phyloP scores from a whole-genome alignment of 257 asterid genomes.

The Datura wrightii region DNA sequence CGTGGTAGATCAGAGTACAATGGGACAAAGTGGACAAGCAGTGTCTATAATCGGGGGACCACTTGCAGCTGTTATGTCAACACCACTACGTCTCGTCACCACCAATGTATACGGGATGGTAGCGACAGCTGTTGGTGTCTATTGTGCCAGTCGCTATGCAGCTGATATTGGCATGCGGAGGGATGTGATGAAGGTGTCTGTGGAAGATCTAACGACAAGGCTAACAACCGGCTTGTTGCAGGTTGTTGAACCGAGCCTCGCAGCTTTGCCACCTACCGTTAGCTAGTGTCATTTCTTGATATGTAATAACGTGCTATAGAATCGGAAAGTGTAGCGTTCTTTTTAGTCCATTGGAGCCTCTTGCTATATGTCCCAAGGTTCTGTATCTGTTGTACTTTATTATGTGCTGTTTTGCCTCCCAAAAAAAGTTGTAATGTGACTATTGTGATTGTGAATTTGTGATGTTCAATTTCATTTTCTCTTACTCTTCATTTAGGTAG shows the following conservation, averaged over 20 bases:
- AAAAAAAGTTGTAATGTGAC: not conserved
- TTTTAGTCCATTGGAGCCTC: not conserved
- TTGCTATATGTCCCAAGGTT: not conserved
- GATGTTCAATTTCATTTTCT: not conserved
- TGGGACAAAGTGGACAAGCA: slow-evolving; percentile 97
- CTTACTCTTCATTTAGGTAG: not conserved
- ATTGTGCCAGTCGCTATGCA: slow-evolving; percentile 86
- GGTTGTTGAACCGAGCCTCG: slow-evolving; percentile 55
- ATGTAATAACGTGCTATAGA: not conserved
- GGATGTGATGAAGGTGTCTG: slow-evolving; percentile 71
- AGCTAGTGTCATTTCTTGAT: slow-evolving; percentile 34
- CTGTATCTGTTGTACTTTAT: not conserved
- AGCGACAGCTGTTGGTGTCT: slow-evolving; percentile 75
- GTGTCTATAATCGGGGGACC: slow-evolving; percentile 87
- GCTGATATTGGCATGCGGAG: slow-evolving; percentile 89
- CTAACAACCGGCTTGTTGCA: slow-evolving; percentile 58
- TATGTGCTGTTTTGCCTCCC: not conserved
- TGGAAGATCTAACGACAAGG: slow-evolving; percentile 74
- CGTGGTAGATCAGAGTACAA: slow-evolving; percentile 64
- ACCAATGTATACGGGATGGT: slow-evolving; percentile 76
- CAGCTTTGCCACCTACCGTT: slow-evolving; percentile 44
- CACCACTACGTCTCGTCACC: slow-evolving; percentile 76
- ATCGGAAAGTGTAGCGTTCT: not conserved
- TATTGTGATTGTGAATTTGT: not conserved
- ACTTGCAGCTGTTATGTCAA: slow-evolving; percentile 77